These are phyloP conservation scores for Diutina pseudorugosa DNA, from an alignment of 1,139 yeast species.

Conservation along the genomic window DNA sequence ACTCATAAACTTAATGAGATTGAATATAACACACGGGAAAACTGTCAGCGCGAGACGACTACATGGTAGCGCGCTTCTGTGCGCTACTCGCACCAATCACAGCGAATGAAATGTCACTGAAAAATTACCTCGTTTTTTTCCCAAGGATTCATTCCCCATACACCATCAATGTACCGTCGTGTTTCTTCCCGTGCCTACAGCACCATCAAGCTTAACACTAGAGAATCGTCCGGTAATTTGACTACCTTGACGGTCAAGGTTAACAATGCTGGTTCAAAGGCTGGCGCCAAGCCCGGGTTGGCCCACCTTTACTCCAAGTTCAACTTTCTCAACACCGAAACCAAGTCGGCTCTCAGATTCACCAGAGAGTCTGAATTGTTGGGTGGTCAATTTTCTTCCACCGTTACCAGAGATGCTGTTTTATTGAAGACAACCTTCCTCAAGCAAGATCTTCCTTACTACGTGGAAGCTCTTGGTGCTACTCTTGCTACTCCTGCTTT, in stretches of 20 bases:
- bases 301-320: constrained; percentile 80
- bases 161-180: constrained; percentile 27
- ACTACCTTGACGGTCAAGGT: constrained; percentile 62
- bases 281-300: constrained; percentile 60
- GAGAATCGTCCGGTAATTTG: constrained; percentile 48
- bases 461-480: constrained; percentile 76
- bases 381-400: constrained; percentile 68
- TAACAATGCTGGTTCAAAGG: constrained; percentile 75
- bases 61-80: constrained; percentile 2
- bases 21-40: too few relatives aligned
- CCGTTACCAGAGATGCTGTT: constrained; percentile 74
- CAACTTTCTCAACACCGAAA: constrained; percentile 72
- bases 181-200: constrained; percentile 36
- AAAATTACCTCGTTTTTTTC: background rate
- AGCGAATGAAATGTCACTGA: background rate
- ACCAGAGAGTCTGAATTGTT: constrained; percentile 91
- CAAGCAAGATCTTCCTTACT: constrained; percentile 83
- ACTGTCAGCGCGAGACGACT: too few relatives aligned
- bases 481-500: constrained; percentile 61
- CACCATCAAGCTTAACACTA: constrained; percentile 34
- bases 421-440: constrained; percentile 73
- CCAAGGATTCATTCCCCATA: background rate
- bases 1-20: too few relatives aligned
- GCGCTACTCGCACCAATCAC: constrained; percentile 4
- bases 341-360: constrained; percentile 83